These are phyloP conservation scores for Chernovozyma aurita DNA, from an alignment of 1,139 yeast species.

Conservation along the genomic window DNA sequence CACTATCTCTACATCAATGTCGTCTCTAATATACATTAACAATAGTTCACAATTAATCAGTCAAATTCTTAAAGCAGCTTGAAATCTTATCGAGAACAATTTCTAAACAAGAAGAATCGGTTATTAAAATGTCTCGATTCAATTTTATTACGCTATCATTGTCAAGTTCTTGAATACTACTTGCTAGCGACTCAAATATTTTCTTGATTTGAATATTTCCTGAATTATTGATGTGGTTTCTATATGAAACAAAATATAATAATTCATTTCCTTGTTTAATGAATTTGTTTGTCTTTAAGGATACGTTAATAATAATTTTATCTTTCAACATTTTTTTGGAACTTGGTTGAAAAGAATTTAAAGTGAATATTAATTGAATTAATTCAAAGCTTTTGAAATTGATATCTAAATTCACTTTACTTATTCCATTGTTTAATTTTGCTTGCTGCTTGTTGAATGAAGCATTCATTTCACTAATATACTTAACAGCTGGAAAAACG, in stretches of 20 bases:
- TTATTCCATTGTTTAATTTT: constrained; percentile 34
- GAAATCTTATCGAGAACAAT: constrained; percentile 1
- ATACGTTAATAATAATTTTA: constrained; percentile 27
- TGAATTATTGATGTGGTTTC: constrained; percentile 19
- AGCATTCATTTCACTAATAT: neutral
- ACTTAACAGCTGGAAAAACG: constrained; percentile 2
- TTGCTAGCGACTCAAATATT: constrained; percentile 38
- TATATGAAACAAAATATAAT: constrained; percentile 23
- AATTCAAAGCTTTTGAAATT: constrained; percentile 28
- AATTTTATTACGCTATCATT: constrained; percentile 25
- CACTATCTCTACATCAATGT: too few species aligned
- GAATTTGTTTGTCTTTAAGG: constrained; percentile 33
- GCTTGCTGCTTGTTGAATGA: constrained; percentile 1
- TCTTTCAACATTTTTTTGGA: constrained; percentile 35
- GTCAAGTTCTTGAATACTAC: constrained; percentile 27
- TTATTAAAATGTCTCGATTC: constrained; percentile 38
- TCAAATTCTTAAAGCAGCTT: neutral
- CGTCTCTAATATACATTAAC: too few species aligned
- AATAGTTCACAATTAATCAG: too few species aligned
- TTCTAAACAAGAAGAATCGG: constrained; percentile 2
- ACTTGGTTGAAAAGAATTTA: constrained; percentile 24
- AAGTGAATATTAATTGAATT: constrained; percentile 29
- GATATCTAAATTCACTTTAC: constrained; percentile 29
- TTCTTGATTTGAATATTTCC: constrained; percentile 37
- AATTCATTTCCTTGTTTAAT: constrained; percentile 17